Conservation (phyloP, 116 monocot species). For the Thalassia testudinum region DNA sequence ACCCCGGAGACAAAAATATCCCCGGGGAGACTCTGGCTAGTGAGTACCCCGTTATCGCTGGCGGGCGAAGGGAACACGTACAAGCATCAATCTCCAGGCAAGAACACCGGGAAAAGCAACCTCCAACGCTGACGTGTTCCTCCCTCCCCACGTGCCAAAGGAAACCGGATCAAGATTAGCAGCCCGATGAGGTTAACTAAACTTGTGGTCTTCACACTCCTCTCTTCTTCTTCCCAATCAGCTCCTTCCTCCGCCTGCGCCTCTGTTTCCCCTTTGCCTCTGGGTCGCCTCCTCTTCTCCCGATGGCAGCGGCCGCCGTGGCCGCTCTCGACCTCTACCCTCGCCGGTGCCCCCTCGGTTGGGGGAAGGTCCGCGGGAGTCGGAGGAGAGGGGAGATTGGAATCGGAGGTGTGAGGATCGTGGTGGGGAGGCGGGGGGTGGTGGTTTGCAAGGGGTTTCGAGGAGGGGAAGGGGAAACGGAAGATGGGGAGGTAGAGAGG, state of each 20-base stretch:
- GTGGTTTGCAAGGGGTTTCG: constrained; percentile 24
- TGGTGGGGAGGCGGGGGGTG: constrained; percentile 7
- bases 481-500: constrained; percentile 2
- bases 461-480: constrained; percentile 16
- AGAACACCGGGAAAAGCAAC: neutral
- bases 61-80: no score
- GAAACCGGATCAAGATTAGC: neutral
- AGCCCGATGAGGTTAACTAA: constrained; percentile 35
- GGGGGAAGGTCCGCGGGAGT: neutral
- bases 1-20: no score
- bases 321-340: neutral
- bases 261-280: neutral
- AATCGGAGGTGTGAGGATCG: neutral
- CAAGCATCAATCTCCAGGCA: neutral
- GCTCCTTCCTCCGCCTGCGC: neutral
- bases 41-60: no score
- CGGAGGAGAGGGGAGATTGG: constrained; percentile 13
- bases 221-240: neutral
- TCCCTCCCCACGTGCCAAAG: constrained; percentile 21
- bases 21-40: no score
- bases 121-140: neutral
- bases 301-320: neutral
- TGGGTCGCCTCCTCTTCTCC: neutral
- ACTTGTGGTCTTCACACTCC: constrained; percentile 69
- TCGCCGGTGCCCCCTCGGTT: neutral